These are phyloP conservation scores for Castanea crenata DNA, from an alignment of 306 rosid species.

Conservation along the genomic window DNA sequence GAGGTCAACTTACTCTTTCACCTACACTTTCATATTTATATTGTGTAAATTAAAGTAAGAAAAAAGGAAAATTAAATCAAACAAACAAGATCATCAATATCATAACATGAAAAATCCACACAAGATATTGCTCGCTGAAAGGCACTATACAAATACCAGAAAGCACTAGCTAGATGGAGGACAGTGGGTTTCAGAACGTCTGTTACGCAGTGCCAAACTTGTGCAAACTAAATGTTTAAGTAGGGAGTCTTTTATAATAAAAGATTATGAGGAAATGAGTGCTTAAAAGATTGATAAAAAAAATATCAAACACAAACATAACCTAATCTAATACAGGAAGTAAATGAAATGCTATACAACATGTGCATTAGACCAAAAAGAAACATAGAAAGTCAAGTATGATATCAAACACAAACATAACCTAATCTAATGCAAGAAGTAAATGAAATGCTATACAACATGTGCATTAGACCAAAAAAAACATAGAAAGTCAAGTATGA, in stretches of 20 bases:
- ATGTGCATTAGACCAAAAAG: not conserved
- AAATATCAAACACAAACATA: not conserved
- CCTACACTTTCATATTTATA: not conserved
- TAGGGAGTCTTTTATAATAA: not conserved
- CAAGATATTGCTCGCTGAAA: not conserved
- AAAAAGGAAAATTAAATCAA: not conserved
- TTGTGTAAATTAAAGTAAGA: not conserved
- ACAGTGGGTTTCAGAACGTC: not conserved
- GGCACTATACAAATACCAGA: not conserved
- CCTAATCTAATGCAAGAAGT: not conserved
- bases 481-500: not conserved
- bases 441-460: not conserved
- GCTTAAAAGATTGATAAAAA: not conserved
- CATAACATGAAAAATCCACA: not conserved
- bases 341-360: not conserved
- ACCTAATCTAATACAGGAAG: not conserved
- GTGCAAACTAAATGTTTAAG: constrained; percentile 7
- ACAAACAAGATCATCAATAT: not conserved
- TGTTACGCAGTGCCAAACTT: constrained; percentile 1
- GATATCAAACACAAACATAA: not conserved
- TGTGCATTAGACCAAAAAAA: not conserved
- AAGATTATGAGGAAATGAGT: not conserved
- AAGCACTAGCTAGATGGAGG: not conserved
- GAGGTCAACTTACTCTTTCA: not conserved
- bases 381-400: not conserved